Evolutionary conservation across 2,329 filamentous ascomycete species (phyloP).

Genomic region (Trichophyton schoenleinii): DNA sequence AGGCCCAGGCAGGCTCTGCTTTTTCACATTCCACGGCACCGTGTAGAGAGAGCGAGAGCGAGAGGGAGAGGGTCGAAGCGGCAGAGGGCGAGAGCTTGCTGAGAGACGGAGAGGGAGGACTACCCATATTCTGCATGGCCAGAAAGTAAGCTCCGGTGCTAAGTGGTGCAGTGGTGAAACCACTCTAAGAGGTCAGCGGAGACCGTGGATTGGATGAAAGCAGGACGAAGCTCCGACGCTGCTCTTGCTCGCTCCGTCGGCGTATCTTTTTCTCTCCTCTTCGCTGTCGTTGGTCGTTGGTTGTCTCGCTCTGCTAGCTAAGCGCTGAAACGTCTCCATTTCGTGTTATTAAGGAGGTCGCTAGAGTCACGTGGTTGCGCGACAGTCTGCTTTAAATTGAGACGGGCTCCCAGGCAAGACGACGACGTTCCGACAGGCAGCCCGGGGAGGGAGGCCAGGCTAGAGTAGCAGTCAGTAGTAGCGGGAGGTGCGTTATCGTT

Average conservation of each 20-base stretch:
- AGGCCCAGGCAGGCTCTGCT: too few species aligned
- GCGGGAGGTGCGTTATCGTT: too few species aligned
- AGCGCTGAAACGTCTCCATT: constrained; percentile 1
- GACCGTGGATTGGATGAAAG: not conserved
- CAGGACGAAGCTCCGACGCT: not conserved
- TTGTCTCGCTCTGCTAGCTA: not conserved
- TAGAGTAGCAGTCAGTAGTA: too few species aligned
- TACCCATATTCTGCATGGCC: not conserved
- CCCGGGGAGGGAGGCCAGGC: too few species aligned
- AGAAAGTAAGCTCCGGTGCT: not conserved
- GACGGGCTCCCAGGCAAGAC: not conserved
- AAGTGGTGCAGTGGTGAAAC: constrained; percentile 4
- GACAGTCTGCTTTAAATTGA: not conserved
- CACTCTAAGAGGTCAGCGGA: not conserved
- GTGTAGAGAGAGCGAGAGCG: not conserved
- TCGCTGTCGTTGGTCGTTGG: too few species aligned
- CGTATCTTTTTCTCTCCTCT: not conserved
- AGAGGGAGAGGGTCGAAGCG: too few species aligned
- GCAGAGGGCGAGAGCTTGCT: not conserved
- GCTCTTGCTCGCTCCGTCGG: too few species aligned
- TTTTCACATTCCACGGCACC: too few species aligned
- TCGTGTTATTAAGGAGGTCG: not conserved
- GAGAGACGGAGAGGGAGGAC: not conserved
- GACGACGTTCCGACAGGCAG: too few species aligned
- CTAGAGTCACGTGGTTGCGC: not conserved